phyloP scores from a whole-genome alignment of 495 filamentous ascomycete species.

The Penicillium riverlandense region DNA sequence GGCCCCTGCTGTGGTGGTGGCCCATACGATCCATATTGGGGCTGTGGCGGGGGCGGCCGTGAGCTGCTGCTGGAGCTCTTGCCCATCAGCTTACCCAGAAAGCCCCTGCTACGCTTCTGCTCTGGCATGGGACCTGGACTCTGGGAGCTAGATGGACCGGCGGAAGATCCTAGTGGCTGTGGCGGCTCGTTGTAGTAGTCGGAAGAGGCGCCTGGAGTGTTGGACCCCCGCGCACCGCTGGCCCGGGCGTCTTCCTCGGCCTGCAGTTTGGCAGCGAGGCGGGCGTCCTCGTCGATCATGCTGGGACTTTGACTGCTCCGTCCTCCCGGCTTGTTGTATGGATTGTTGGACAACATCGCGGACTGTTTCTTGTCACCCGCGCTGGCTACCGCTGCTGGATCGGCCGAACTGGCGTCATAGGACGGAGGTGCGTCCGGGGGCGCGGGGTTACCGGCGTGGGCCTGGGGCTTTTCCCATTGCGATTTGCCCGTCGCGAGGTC shows the following conservation, averaged over 20 bases:
- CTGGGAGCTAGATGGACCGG: slow-evolving; percentile 13
- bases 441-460: slow-evolving; percentile 41
- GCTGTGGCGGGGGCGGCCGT: slow-evolving; percentile 11
- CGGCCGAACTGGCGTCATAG: slow-evolving; percentile 43
- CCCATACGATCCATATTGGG: slow-evolving; percentile 20
- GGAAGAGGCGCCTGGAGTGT: slow-evolving; percentile 26
- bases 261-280: slow-evolving; percentile 68
- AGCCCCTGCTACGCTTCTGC: slow-evolving; percentile 28
- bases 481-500: slow-evolving; percentile 80
- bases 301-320: slow-evolving; percentile 15
- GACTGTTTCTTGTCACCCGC: slow-evolving; percentile 49
- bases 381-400: slow-evolving; percentile 21
- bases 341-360: slow-evolving; percentile 50
- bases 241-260: slow-evolving; percentile 70
- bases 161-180: slow-evolving; percentile 19
- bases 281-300: slow-evolving; percentile 59
- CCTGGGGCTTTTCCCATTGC: slow-evolving; percentile 75
- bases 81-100: slow-evolving; percentile 45
- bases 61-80: slow-evolving; percentile 24
- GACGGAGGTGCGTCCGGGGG: slow-evolving; percentile 50
- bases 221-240: slow-evolving; percentile 10
- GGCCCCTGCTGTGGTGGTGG: slow-evolving; percentile 10
- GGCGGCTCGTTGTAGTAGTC: slow-evolving; percentile 34
- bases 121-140: slow-evolving; percentile 10
- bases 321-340: slow-evolving; percentile 33